phyloP scores from a whole-genome alignment of 371 early-diverging fungal species.

The Mortierella sp. region DNA sequence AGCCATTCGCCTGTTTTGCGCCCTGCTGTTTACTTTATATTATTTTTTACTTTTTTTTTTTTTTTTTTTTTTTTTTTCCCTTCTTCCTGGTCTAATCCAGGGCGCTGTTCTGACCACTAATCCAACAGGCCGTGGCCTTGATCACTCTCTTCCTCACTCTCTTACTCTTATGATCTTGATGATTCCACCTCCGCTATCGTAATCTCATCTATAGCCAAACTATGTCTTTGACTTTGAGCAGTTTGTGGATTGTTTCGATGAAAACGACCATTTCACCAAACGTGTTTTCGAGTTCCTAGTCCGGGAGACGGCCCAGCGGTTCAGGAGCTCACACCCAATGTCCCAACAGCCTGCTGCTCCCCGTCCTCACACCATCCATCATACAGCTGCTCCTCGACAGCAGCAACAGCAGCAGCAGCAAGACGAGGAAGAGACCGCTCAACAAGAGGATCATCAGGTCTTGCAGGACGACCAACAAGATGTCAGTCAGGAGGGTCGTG shows the following conservation, averaged over 20 bases:
- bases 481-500: too few species aligned
- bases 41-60: background rate
- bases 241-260: slow-evolving; percentile 49
- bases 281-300: slow-evolving; percentile 46
- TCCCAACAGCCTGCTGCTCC: slow-evolving; percentile 12
- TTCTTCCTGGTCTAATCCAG: background rate
- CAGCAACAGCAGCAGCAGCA: slow-evolving; percentile 8
- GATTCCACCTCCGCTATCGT: background rate
- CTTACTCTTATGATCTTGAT: background rate
- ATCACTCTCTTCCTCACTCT: background rate
- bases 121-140: background rate
- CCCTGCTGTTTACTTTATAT: too few species aligned
- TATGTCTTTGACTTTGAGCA: slow-evolving; percentile 48
- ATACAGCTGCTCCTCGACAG: slow-evolving; percentile 13
- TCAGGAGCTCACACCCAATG: slow-evolving; percentile 26
- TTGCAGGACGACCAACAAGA: background rate
- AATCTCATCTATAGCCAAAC: slow-evolving; percentile 17
- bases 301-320: slow-evolving; percentile 44
- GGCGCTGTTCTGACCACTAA: background rate
- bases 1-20: too few species aligned
- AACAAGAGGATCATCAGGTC: background rate
- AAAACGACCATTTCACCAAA: slow-evolving; percentile 39
- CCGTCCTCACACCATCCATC: slow-evolving; percentile 32
- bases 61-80: background rate
- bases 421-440: background rate